Conservation (phyloP, 371 early-diverging fungal genomes). For the Zychaea mexicana region DNA sequence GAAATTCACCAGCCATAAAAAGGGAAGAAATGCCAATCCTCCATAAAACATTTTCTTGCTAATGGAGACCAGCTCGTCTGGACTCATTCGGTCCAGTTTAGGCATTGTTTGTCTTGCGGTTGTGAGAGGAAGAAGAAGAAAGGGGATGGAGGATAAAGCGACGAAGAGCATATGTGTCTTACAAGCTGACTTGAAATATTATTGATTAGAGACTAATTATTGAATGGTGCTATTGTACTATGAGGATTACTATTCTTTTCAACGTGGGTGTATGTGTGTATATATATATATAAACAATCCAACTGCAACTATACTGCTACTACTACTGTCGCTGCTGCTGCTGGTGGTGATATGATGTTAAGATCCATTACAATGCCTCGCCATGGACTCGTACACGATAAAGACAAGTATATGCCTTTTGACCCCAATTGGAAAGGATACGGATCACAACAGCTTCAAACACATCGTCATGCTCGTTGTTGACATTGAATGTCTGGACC, state of each 20-base stretch:
- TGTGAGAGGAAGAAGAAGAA: not conserved
- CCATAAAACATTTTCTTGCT: conserved; percentile 64
- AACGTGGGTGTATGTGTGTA: too few species aligned
- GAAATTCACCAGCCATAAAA: conserved; percentile 64
- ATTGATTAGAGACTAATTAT: too few species aligned
- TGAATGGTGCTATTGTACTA: too few species aligned
- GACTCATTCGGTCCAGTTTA: conserved; percentile 52
- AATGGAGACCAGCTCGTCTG: conserved; percentile 55
- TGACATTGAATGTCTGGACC: conserved; percentile 44
- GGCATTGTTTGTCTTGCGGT: conserved; percentile 31
- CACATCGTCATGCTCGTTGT: conserved; percentile 10
- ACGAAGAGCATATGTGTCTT: too few species aligned
- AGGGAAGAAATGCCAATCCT: conserved; percentile 60
- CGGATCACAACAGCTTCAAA: conserved; percentile 46
- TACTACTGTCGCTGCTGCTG: too few species aligned
- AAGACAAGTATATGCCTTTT: conserved; percentile 73
- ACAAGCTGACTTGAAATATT: too few species aligned
- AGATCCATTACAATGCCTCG: too few species aligned
- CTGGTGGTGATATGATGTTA: too few species aligned
- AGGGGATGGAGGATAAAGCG: not conserved
- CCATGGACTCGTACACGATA: conserved; percentile 84
- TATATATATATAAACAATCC: too few species aligned
- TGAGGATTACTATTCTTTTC: too few species aligned
- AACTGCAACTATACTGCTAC: too few species aligned
- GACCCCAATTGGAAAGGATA: conserved; percentile 74